A percentile compares a stretch with the other conserved stretches of the same genome.
phyloP scores from a whole-genome alignment of 352 stramenopile species.

The Pythium phragmiticola region DNA sequence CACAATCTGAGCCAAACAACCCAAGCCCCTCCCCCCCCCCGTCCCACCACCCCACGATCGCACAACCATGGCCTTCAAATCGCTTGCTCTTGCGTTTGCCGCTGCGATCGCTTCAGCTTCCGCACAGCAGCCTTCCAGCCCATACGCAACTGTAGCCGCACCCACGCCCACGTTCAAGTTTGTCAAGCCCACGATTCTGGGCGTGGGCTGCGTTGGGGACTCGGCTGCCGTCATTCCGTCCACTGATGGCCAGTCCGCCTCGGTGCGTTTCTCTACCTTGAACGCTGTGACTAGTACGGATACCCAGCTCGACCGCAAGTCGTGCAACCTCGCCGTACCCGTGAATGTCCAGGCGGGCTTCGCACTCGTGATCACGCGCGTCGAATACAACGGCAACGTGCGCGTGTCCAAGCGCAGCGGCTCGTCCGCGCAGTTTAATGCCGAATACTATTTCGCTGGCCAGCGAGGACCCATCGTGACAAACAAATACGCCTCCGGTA shows the following conservation, averaged over 20 bases:
- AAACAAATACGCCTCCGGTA: slow-evolving; percentile 17
- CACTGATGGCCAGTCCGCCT: slow-evolving; percentile 33
- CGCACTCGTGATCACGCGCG: slow-evolving; percentile 32
- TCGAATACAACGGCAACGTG: slow-evolving; percentile 51
- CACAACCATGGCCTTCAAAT: slow-evolving; percentile 3
- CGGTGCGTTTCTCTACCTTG: slow-evolving; percentile 35
- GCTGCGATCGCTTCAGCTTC: too few species aligned
- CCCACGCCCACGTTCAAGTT: slow-evolving; percentile 11
- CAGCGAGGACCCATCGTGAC: slow-evolving; percentile 32
- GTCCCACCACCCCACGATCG: background rate
- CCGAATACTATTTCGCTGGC: slow-evolving; percentile 55
- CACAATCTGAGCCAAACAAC: background rate
- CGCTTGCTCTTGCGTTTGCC: background rate
- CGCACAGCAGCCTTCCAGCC: too few species aligned
- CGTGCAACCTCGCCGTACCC: slow-evolving; percentile 43
- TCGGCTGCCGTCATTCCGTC: slow-evolving; percentile 29
- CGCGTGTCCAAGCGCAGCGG: slow-evolving; percentile 34
- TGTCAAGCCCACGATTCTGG: slow-evolving; percentile 31
- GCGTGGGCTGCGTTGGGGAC: slow-evolving; percentile 32
- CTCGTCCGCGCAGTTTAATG: slow-evolving; percentile 42
- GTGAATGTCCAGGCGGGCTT: slow-evolving; percentile 35
- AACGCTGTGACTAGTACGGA: slow-evolving; percentile 26
- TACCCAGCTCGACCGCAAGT: slow-evolving; percentile 34
- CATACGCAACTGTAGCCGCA: background rate
- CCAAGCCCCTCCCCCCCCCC: background rate